Evolutionary conservation across 768 basidiomycete genomes (phyloP).

Genomic region (Amanita rimosa): DNA sequence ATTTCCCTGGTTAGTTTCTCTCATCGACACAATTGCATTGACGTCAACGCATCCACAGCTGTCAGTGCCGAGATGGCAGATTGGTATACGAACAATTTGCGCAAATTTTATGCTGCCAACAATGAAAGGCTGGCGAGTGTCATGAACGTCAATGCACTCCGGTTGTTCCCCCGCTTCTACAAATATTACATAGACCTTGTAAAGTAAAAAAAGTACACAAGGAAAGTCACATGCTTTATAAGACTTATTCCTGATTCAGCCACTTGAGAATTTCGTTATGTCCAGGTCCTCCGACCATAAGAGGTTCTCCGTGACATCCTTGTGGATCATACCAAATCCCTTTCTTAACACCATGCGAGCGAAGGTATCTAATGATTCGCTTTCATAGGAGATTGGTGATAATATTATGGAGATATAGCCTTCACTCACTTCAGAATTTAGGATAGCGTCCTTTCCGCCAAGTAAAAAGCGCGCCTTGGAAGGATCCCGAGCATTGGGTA

Average conservation of each 20-base stretch:
- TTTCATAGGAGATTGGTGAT: conserved; percentile 15
- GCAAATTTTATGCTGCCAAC: conserved; percentile 34
- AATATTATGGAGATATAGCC: background rate
- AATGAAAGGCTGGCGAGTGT: conserved; percentile 29
- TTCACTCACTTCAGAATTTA: conserved; percentile 52
- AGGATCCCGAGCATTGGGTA: conserved; percentile 66
- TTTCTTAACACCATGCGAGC: conserved; percentile 61
- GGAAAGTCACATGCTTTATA: background rate
- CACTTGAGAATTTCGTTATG: conserved; percentile 52
- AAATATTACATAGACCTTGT: background rate
- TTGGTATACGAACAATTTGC: conserved; percentile 51
- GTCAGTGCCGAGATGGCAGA: conserved; percentile 40
- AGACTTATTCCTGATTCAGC: conserved; percentile 21
- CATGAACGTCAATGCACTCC: conserved; percentile 36
- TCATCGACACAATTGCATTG: background rate
- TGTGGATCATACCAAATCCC: conserved; percentile 54
- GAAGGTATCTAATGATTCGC: conserved; percentile 67
- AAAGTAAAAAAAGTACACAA: background rate
- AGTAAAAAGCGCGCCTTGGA: conserved; percentile 61
- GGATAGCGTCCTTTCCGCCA: conserved; percentile 74
- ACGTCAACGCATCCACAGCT: conserved; percentile 25
- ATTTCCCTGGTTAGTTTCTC: conserved; percentile 52
- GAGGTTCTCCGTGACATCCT: conserved; percentile 52
- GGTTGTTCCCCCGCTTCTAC: conserved; percentile 32
- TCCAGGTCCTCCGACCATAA: conserved; percentile 38